Evolutionary conservation across 345 rosid species (phyloP).

Genomic region (Excoecaria agallocha): DNA sequence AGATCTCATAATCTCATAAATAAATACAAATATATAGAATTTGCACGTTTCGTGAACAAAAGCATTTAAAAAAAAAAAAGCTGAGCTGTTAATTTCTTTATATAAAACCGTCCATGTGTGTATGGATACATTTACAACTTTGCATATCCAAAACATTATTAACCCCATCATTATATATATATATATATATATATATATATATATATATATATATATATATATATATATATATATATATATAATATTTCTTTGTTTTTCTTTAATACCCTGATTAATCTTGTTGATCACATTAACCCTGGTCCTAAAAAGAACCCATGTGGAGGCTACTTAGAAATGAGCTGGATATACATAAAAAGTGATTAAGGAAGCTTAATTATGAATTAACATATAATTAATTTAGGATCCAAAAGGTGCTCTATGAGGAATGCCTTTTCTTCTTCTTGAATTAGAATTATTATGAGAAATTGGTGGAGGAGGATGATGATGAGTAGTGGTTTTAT

Average conservation of each 20-base stretch:
- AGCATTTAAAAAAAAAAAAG: slow-evolving; percentile 7
- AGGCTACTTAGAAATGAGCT: slow-evolving; percentile 24
- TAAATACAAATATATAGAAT: not conserved
- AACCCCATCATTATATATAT: slow-evolving; percentile 21
- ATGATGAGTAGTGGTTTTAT: slow-evolving; percentile 8
- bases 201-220: too few relatives aligned
- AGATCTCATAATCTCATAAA: too few relatives aligned
- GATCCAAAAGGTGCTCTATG: slow-evolving; percentile 63
- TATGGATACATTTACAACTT: slow-evolving; percentile 20
- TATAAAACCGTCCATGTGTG: slow-evolving; percentile 27
- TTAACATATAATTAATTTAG: not conserved
- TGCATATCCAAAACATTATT: slow-evolving; percentile 24
- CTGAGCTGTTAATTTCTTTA: slow-evolving; percentile 27
- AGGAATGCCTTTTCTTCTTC: slow-evolving; percentile 88
- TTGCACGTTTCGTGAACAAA: slow-evolving; percentile 2
- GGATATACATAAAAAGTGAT: slow-evolving; percentile 7
- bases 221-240: too few relatives aligned
- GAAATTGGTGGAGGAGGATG: slow-evolving; percentile 37
- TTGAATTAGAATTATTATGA: slow-evolving; percentile 50
- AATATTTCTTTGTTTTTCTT: slow-evolving; percentile 8
- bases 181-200: too few relatives aligned
- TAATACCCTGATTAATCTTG: not conserved
- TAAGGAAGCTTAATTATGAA: not conserved
- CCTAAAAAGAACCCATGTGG: slow-evolving; percentile 9
- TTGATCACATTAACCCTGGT: not conserved